Conservation (phyloP, 1,139 yeast genomes). For the Petasospora fabianii region DNA sequence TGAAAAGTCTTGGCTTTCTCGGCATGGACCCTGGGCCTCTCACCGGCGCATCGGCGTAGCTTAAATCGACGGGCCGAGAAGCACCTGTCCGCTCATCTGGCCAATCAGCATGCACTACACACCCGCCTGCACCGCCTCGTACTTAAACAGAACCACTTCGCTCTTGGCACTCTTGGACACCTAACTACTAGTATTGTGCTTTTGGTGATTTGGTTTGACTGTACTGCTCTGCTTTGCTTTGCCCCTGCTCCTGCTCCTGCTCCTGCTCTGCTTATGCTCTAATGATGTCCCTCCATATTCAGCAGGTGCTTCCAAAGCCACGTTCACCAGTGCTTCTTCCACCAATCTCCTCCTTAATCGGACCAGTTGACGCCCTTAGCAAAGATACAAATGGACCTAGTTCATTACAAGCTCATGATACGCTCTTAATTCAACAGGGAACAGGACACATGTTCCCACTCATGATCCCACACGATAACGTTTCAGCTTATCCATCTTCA, state of each 20-base stretch:
- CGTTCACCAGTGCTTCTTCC: constrained; percentile 7
- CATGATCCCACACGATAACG: constrained; percentile 4
- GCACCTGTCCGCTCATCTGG: too few relatives aligned
- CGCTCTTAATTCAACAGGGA: constrained; percentile 3
- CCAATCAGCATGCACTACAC: constrained; percentile 3
- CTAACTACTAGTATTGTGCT: too few relatives aligned
- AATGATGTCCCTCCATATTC: constrained; percentile 6
- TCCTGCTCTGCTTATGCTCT: too few relatives aligned
- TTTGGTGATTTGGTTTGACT: too few relatives aligned
- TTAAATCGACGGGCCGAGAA: too few relatives aligned
- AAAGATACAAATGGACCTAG: too few relatives aligned
- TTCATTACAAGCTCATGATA: too few relatives aligned
- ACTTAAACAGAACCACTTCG: not conserved
- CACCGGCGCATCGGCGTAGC: not conserved
- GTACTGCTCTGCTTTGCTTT: too few relatives aligned
- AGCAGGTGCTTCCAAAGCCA: constrained; percentile 7
- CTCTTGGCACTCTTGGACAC: constrained; percentile 4
- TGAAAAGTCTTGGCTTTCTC: constrained; percentile 10
- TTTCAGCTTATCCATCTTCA: not conserved
- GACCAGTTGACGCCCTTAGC: constrained; percentile 3
- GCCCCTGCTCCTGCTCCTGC: too few relatives aligned
- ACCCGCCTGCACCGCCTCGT: not conserved
- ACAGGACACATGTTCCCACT: constrained; percentile 4
- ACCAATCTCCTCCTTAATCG: constrained; percentile 10
- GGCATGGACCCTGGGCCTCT: constrained; percentile 4